These are phyloP conservation scores for Ascochyta lentis DNA, from an alignment of 2,329 filamentous ascomycete species.

Conservation along the genomic window DNA sequence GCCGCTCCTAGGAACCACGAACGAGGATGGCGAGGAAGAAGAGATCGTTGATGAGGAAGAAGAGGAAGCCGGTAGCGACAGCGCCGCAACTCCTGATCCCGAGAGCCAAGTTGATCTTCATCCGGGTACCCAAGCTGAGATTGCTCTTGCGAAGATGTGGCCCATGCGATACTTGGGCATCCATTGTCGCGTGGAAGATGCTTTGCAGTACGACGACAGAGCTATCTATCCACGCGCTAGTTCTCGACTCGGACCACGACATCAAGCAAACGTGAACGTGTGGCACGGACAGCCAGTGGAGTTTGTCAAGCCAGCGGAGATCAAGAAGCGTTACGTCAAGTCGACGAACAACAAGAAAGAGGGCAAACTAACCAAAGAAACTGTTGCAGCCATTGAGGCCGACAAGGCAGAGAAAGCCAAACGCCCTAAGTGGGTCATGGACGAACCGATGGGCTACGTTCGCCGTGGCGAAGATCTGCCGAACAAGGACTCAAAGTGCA, in stretches of 20 bases:
- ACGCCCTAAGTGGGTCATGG: slow-evolving; percentile 91
- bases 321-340: slow-evolving; percentile 77
- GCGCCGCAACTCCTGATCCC: slow-evolving; percentile 57
- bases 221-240: slow-evolving; percentile 92
- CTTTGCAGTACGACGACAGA: slow-evolving; percentile 93
- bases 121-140: slow-evolving; percentile 80
- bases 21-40: slow-evolving; percentile 68
- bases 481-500: slow-evolving; percentile 75
- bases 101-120: slow-evolving; percentile 64
- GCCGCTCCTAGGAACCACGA: slow-evolving; percentile 66
- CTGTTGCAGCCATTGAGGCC: slow-evolving; percentile 77
- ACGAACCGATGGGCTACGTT: slow-evolving; percentile 86
- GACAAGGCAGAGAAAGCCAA: slow-evolving; percentile 81
- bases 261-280: slow-evolving; percentile 83
- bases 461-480: slow-evolving; percentile 80
- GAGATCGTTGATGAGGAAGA: slow-evolving; percentile 75
- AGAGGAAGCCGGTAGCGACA: slow-evolving; percentile 67
- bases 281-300: slow-evolving; percentile 91
- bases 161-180: slow-evolving; percentile 95
- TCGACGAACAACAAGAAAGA: slow-evolving; percentile 72
- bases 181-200: slow-evolving; percentile 94
- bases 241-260: slow-evolving; percentile 86
- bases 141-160: slow-evolving; percentile 93
- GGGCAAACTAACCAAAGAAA: slow-evolving; percentile 79
- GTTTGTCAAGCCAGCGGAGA: slow-evolving; percentile 85